These are phyloP conservation scores for Botrytis aclada DNA, from an alignment of 2,329 filamentous ascomycete genomes.

Conservation along the genomic window DNA sequence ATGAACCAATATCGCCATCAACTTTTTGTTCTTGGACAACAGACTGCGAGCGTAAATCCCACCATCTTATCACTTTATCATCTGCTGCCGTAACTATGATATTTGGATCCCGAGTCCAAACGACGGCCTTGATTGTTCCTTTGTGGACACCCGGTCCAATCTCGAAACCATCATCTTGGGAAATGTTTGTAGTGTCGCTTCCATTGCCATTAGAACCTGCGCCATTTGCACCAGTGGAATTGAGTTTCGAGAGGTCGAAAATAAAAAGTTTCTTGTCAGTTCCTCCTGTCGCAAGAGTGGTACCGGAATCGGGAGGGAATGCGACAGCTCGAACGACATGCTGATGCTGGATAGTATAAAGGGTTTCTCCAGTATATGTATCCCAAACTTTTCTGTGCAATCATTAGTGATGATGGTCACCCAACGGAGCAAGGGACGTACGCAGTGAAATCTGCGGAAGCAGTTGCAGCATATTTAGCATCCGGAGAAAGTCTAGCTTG, in stretches of 20 bases:
- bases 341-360: constrained; percentile 83
- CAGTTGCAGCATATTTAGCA: constrained; percentile 83
- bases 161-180: constrained; percentile 70
- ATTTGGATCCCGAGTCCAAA: constrained; percentile 88
- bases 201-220: constrained; percentile 34
- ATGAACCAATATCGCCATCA: constrained; percentile 84
- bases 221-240: constrained; percentile 31
- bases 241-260: constrained; percentile 69
- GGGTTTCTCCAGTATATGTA: constrained; percentile 85
- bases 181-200: constrained; percentile 46
- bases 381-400: constrained; percentile 87
- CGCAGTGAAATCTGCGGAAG: constrained; percentile 94
- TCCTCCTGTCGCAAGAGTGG: constrained; percentile 89
- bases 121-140: constrained; percentile 91
- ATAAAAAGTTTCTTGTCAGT: constrained; percentile 96
- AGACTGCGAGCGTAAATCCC: constrained; percentile 75
- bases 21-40: constrained; percentile 75
- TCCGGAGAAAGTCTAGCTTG: constrained; percentile 88
- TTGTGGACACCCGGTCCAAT: constrained; percentile 82
- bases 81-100: constrained; percentile 85
- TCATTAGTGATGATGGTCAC: constrained; percentile 35
- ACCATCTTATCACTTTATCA: constrained; percentile 92
- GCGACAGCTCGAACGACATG: constrained; percentile 95
- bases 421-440: constrained; percentile 45
- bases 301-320: constrained; percentile 76